Base-by-base conservation (phyloP, 345 rosid species). In the Citropsis articulata region DNA sequence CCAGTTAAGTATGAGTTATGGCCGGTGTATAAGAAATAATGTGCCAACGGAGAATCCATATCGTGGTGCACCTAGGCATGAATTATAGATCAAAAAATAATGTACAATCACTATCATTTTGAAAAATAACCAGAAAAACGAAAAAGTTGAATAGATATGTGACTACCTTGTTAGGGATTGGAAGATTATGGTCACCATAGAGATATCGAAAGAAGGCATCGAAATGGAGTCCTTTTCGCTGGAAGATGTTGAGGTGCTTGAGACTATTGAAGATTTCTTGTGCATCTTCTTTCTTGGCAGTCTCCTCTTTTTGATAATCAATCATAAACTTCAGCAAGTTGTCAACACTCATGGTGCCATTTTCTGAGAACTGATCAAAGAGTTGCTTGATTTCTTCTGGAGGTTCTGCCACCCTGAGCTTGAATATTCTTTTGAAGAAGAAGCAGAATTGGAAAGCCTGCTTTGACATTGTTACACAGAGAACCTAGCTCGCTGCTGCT, bases 1-100 rank as follows among this genome's bases (percentile, higher is more conserved):
- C 98, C 95, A 21, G 97, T 95, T 75, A 93, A 84, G 87, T 90
- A 93, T 31, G 98, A 90, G 86, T 95, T 95, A 79, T 95, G 97
- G 75, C 98, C 96, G 24, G 98, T 91, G 88, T 75, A 93, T 77
- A 95, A 28, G 82, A 78, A 91, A 81, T 91, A 93, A 85, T 95
- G 98, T 6, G 98, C 84, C 75, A 93, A 73, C 27, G 97, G 92
- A 40, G 88, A 88, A 42, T 69, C 76, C 97, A 92, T 93, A 81
- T 89, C 90, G 22, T 89, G 93, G 79, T 86, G 89, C 75, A 91
- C 97, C 97, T 93, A 45, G 57, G n/a, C 18, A 53, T 22, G 27
- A 45, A 9, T 36, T 67, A 67, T 68, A 22, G 42, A 66, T 65
- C 0, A 4, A 42, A 33, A 9, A 36, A 35, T n/a, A 24, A 21